Base-by-base conservation (phyloP, 1,284 basidiomycete species). In the Boletus albobrunnescens region DNA sequence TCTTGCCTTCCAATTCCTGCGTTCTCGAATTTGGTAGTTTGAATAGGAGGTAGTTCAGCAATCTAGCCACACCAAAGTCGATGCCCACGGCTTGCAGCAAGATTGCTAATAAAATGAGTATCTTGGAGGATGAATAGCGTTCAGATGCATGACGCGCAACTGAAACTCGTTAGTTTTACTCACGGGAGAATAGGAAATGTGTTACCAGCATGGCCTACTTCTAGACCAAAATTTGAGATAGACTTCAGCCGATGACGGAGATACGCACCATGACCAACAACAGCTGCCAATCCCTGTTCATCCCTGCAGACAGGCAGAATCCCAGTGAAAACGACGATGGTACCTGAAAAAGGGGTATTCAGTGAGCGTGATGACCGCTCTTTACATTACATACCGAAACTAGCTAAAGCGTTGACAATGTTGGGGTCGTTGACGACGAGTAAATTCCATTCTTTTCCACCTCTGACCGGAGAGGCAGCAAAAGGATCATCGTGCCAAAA, bases 291-390 rank as follows among this genome's bases (percentile, higher is more conserved):
- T 0, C 92, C 93, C 52, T 87, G 78, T 54, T 93, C 87, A 52
- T 92, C 84, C 51, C 72, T 72, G 40, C 83, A 85, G 6, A 94
- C 71, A 0, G 90, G 91, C 8, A 97, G 67, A 41, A 97, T 91
- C 0, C 94, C 94, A 0, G 89, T 92, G 57, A 91, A 96, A 3
- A 97, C 89, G 42, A 94, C 81, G 53, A 96, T 87, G 55, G 81
- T 82, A 4, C 84, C 83, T 75, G 52, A 31, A 35, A 30, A 41
- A 33, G 27, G 26, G 35, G 37, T 26, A 4, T 37, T 43, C 32
- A 16, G 20, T 11, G 37, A 10, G 27, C 9, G 20, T n/a, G 20
- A 39, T 9, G 2, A 12, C 6, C 3, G 2, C 11, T 10, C 3
- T 5, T 24, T n/a, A 17, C 11, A 30, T 42, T n/a, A 55, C 73